Evolutionary conservation across 192 early-diverging fungal species (phyloP).

Genomic region (Coemansia sp.): DNA sequence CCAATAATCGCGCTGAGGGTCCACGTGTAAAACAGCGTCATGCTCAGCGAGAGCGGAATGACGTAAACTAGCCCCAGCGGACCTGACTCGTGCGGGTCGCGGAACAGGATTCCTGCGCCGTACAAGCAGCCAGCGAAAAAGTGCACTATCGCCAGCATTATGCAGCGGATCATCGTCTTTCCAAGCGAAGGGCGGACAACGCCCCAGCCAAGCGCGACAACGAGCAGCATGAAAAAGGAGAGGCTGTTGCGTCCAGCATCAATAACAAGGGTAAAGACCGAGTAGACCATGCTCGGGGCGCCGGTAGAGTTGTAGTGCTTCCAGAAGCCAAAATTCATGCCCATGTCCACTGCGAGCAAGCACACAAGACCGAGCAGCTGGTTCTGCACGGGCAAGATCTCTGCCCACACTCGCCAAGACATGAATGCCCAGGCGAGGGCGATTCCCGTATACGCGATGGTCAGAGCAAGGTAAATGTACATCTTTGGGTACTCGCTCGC

Average conservation of each 20-base stretch:
- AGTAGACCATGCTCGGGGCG: conserved; percentile 63
- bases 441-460: conserved; percentile 74
- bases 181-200: conserved; percentile 94
- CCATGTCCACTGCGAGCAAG: conserved; percentile 90
- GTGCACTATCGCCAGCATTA: conserved; percentile 74
- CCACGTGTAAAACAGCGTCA: conserved; percentile 96
- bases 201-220: conserved; percentile 95
- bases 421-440: conserved; percentile 78
- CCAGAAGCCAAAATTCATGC: conserved; percentile 88
- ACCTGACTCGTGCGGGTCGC: conserved; percentile 67
- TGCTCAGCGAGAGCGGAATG: conserved; percentile 85
- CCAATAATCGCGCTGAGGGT: conserved; percentile 80
- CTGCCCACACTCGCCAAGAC: conserved; percentile 81
- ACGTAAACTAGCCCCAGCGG: conserved; percentile 75
- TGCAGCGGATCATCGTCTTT: conserved; percentile 85
- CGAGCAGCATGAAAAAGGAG: conserved; percentile 96
- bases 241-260: conserved; percentile 91
- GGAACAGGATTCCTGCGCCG: conserved; percentile 75
- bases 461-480: conserved; percentile 79
- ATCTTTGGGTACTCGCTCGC: conserved; percentile 91
- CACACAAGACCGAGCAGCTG: conserved; percentile 84
- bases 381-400: conserved; percentile 92
- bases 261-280: conserved; percentile 76
- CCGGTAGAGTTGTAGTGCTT: conserved; percentile 68
- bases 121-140: conserved; percentile 91